Evolutionary conservation across 768 basidiomycete species (phyloP).

Genomic region (Mycena olivaceomarginata): DNA sequence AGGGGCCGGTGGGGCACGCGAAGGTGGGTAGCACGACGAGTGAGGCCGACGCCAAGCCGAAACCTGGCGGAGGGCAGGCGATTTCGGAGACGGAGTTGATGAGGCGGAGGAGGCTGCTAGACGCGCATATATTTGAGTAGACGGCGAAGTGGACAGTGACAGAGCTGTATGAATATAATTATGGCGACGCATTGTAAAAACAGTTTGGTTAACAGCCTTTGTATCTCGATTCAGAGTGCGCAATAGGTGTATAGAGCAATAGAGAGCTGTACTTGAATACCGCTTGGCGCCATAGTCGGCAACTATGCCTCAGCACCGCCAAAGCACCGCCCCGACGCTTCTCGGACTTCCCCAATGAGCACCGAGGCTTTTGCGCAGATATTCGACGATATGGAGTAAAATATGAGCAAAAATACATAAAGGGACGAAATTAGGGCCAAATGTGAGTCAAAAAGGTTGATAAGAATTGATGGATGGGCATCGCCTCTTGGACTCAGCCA

Average conservation of each 20-base stretch:
- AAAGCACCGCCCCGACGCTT: conserved; percentile 19
- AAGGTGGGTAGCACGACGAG: conserved; percentile 8
- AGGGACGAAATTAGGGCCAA: background rate
- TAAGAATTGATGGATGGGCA: background rate
- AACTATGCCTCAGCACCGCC: background rate
- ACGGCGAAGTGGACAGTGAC: conserved; percentile 33
- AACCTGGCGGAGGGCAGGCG: conserved; percentile 73
- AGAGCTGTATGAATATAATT: conserved; percentile 32
- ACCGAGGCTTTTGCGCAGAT: background rate
- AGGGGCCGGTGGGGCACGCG: background rate
- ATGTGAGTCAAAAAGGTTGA: background rate
- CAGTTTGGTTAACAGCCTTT: no score
- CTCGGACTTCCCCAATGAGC: background rate
- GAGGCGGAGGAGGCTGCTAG: conserved; percentile 84
- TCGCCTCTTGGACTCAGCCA: conserved; percentile 13
- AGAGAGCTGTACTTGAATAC: conserved; percentile 53
- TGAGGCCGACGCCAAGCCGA: conserved; percentile 51
- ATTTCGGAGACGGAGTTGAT: conserved; percentile 89
- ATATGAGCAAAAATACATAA: background rate
- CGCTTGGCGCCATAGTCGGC: conserved; percentile 10
- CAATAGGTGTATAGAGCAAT: no score
- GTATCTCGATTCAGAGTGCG: no score
- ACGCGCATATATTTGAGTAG: conserved; percentile 78
- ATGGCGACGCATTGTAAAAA: background rate
- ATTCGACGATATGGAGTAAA: background rate